Base-by-base conservation (phyloP, 345 rosid species). In the Brassica juncea region DNA sequence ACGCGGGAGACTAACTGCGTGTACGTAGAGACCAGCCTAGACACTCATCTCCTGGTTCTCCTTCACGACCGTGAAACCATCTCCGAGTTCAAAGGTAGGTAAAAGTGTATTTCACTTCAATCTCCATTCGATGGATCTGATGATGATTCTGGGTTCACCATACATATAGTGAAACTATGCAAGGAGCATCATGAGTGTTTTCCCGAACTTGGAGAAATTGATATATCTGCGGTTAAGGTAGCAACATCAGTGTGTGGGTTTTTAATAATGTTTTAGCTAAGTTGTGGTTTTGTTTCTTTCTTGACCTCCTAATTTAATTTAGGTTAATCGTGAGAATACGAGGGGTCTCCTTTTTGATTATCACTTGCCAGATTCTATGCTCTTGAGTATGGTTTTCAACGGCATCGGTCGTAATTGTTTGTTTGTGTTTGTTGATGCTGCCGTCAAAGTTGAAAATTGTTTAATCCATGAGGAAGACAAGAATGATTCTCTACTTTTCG, bases 11-110 rank as follows among this genome's bases (percentile, higher is more conserved):
- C 15, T 16, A 61, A 59, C 39, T 14, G 11, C 15, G 85, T 90
- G 34, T 89, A 86, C 76, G 63, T 94, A 0, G 90, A 87, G 77
- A 90, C 94, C 25, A 86, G 16, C 85, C 84, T 94, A 65, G 85
- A 80, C 25, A 92, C 97, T 52, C 86, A 84, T 85, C 80, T 92
- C 35, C 87, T 71, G 8, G 10, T 86, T 74, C 37, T 55, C 68
- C 86, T 88, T 78, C 81, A 88, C 71, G 55, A 37, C 30, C 67
- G 85, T 66, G 92, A 90, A 70, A 86, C 87, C 55, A 88, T 90
- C 30, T 77, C 84, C 65, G 92, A 90, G 77, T 85, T 92, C 71
- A 58, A 34, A 83, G 64, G 75, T 75, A 83, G 64, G 75, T 75
- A 30, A 42, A 42, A 37, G 10, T 11, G 10, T 10, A 42, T 10